Evolutionary conservation across 2,329 filamentous ascomycete species (phyloP), one percentile per base, ranked within the genome.

Genomic region (Nigrograna mackinnonii): DNA sequence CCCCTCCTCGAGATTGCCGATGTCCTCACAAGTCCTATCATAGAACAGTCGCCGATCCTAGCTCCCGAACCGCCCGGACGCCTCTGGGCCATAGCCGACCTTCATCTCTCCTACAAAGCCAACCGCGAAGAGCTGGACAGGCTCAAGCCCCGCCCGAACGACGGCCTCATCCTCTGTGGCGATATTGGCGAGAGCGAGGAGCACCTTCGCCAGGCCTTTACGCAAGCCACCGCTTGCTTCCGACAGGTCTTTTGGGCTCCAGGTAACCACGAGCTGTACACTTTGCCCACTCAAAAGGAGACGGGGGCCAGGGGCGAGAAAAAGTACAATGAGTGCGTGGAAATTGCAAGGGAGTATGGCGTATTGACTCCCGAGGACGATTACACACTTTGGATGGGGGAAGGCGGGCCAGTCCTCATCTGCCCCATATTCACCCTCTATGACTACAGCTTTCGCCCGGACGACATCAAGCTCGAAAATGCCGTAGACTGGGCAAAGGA

Each of bases 221-320:
- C 52, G 12, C 65, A 65, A 38, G 71, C 71, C 4, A 75, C 65
- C 21, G 55, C 61, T 21, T 66, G 69, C 41, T 76, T 75, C 59
- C 58, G 67, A 26, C 58, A 67, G 22, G 78, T 81, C 19, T 80
- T 73, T 53, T 82, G 79, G 79, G 74, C 74, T 6, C 79, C 78
- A 0, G 79, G 79, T 4, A 82, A 82, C 55, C 79, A 82, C 50
- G 79, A 82, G 64, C 70, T 83, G 7, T 83, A 82, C 58, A 79
- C 76, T 2, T 56, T 80, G 39, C 68, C 71, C 1, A 58, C 66
- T 4, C 55, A 70, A 18, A 63, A 68, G 34, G 65, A 68, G 24
- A 35, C 49, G 3, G 64, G 60, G 4, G 63, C 73, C 3, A 60
- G 71, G 4, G 79, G 79, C 41, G 75, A 78, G 54, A 67, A 62